phyloP scores from a whole-genome alignment of 495 filamentous ascomycete species.

The Copromyces sp. region DNA sequence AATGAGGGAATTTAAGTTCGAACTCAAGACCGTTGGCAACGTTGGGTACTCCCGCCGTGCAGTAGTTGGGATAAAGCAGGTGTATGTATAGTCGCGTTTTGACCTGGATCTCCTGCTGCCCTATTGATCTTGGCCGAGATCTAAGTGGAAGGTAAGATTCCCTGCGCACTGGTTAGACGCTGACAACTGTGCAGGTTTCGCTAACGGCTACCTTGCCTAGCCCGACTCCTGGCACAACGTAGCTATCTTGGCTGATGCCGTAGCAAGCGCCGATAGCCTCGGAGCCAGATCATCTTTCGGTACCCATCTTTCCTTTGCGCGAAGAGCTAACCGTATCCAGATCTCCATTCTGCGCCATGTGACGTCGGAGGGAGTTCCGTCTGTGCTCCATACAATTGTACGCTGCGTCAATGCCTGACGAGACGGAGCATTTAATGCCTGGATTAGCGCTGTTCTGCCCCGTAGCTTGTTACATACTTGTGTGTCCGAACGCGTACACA shows the following conservation, averaged over 20 bases:
- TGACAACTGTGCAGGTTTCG: neutral
- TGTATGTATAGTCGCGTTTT: neutral
- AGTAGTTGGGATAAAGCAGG: neutral
- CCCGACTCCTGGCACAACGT: neutral
- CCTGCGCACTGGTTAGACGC: neutral
- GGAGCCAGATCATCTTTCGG: neutral
- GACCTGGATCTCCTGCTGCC: neutral
- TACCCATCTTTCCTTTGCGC: neutral
- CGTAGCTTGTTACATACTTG: neutral
- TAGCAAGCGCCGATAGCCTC: neutral
- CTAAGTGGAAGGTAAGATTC: neutral
- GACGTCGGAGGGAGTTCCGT: neutral
- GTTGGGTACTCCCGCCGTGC: neutral
- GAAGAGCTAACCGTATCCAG: neutral
- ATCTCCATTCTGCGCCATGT: neutral
- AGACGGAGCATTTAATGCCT: neutral
- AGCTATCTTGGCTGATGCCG: neutral
- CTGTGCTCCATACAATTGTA: neutral
- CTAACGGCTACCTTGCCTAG: neutral
- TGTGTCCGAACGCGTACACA: neutral
- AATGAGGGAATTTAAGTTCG: neutral
- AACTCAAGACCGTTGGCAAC: neutral
- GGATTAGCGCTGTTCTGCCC: neutral
- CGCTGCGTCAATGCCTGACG: neutral
- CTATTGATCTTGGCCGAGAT: neutral